These are phyloP conservation scores for Aspergillus texensis DNA, from an alignment of 2,329 filamentous ascomycete species.

Conservation along the genomic window DNA sequence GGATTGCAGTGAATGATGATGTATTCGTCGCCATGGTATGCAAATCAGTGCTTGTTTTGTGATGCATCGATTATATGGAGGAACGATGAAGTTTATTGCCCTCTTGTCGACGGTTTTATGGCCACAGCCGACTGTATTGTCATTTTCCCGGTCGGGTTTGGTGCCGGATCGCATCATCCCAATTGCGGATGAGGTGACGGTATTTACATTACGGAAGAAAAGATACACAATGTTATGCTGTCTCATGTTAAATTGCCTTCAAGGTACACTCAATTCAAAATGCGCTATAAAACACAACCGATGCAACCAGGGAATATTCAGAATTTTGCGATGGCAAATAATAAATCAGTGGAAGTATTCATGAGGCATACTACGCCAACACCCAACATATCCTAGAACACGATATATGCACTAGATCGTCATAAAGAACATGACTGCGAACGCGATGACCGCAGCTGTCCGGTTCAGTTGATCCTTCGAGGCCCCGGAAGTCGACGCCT, in stretches of 20 bases:
- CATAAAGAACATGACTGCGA: constrained; percentile 7
- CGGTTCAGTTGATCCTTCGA: constrained; percentile 7
- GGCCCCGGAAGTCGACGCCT: not conserved
- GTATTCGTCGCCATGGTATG: constrained; percentile 2
- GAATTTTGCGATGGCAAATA: not conserved
- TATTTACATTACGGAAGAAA: not conserved
- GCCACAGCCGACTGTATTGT: not conserved
- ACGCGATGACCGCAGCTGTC: constrained; percentile 6
- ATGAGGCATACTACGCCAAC: too few relatives aligned
- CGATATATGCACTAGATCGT: not conserved
- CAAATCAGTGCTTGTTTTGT: not conserved
- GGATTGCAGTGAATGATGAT: constrained; percentile 39
- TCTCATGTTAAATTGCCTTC: too few relatives aligned
- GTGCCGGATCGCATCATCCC: not conserved
- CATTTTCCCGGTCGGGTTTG: not conserved
- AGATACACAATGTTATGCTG: too few relatives aligned
- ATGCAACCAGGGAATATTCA: not conserved
- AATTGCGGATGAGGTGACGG: not conserved
- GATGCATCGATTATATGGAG: not conserved
- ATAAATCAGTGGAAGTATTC: not conserved
- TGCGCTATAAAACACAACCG: not conserved
- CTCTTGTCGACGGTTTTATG: not conserved
- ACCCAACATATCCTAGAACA: not conserved
- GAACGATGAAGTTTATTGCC: not conserved
- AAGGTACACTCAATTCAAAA: not conserved